Evolutionary conservation across 2,329 filamentous ascomycete species (phyloP).

Genomic region (Lecanicillium sp.): DNA sequence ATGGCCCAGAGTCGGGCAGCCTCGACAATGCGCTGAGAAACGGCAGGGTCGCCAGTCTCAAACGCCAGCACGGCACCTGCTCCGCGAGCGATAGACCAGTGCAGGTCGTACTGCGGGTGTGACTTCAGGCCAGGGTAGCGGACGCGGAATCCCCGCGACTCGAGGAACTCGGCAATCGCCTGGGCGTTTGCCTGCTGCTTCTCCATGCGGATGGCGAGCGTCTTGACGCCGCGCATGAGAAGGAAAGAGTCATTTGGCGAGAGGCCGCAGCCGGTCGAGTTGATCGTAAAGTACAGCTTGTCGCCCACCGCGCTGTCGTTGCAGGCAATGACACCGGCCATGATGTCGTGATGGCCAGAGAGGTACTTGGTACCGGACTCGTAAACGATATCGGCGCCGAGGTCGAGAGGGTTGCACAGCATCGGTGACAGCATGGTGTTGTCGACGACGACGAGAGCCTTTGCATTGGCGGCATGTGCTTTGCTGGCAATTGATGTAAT

Average conservation of each 20-base stretch:
- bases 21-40: slow-evolving; percentile 92
- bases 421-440: slow-evolving; percentile 99
- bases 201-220: slow-evolving; percentile 94
- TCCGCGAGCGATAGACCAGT: slow-evolving; percentile 91
- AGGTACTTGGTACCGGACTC: slow-evolving; percentile 98
- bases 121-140: slow-evolving; percentile 90
- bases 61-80: slow-evolving; percentile 93
- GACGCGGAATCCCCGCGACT: slow-evolving; percentile 85
- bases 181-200: slow-evolving; percentile 94
- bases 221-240: slow-evolving; percentile 92
- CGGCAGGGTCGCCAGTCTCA: slow-evolving; percentile 77
- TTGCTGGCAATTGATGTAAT: slow-evolving; percentile 70
- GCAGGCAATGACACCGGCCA: slow-evolving; percentile 93
- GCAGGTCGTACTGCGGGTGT: slow-evolving; percentile 92
- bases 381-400: slow-evolving; percentile 94
- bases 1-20: slow-evolving; percentile 88
- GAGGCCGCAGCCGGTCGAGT: slow-evolving; percentile 87
- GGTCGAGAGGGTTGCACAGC: slow-evolving; percentile 85
- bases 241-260: slow-evolving; percentile 95
- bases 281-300: slow-evolving; percentile 94
- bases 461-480: slow-evolving; percentile 69
- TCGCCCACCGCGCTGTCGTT: slow-evolving; percentile 79
- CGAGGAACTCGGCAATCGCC: slow-evolving; percentile 85
- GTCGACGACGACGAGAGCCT: slow-evolving; percentile 82
- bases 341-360: slow-evolving; percentile 96